Percentiles rank a stretch among this genome's conserved stretches.
Evolutionary conservation across 2,329 filamentous ascomycete genomes (phyloP).

Genomic region (Endothia cerciana): DNA sequence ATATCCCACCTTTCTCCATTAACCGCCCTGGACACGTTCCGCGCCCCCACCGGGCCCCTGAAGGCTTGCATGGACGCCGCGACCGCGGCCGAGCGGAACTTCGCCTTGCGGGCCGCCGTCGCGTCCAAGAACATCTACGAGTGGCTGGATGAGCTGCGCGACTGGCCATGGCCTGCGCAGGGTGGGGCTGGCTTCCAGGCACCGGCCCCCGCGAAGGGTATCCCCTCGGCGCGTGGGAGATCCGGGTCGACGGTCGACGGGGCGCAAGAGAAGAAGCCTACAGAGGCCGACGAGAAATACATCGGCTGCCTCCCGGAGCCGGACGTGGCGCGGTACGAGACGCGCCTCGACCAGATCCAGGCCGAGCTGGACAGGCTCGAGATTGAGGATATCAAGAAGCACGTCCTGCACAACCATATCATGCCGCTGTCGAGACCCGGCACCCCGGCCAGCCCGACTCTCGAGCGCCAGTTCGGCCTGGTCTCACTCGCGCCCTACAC

Average conservation of each 20-base stretch:
- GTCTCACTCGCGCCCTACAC: constrained; percentile 58
- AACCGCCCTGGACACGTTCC: constrained; percentile 63
- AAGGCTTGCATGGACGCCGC: constrained; percentile 65
- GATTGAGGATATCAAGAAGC: constrained; percentile 86
- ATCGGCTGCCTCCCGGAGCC: constrained; percentile 71
- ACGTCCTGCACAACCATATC: constrained; percentile 82
- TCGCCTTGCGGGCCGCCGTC: constrained; percentile 71
- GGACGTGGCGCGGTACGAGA: constrained; percentile 70
- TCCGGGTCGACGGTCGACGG: constrained; percentile 29
- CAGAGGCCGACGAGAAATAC: constrained; percentile 46
- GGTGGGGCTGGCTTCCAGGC: constrained; percentile 60
- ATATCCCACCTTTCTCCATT: constrained; percentile 64
- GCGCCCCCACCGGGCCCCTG: constrained; percentile 54
- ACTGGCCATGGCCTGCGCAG: constrained; percentile 60
- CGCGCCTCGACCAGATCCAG: constrained; percentile 73
- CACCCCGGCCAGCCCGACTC: constrained; percentile 46
- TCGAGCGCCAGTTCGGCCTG: constrained; percentile 43
- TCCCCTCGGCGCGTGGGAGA: constrained; percentile 38
- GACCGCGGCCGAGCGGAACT: constrained; percentile 68
- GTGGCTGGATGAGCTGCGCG: constrained; percentile 73
- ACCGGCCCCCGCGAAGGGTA: constrained; percentile 47
- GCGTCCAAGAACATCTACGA: constrained; percentile 72
- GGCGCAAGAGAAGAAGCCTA: constrained; percentile 31
- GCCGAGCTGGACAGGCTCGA: constrained; percentile 70
- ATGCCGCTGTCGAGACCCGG: constrained; percentile 59